Evolutionary conservation across 2,329 filamentous ascomycete genomes (phyloP).

Genomic region (Diplodia mutila): DNA sequence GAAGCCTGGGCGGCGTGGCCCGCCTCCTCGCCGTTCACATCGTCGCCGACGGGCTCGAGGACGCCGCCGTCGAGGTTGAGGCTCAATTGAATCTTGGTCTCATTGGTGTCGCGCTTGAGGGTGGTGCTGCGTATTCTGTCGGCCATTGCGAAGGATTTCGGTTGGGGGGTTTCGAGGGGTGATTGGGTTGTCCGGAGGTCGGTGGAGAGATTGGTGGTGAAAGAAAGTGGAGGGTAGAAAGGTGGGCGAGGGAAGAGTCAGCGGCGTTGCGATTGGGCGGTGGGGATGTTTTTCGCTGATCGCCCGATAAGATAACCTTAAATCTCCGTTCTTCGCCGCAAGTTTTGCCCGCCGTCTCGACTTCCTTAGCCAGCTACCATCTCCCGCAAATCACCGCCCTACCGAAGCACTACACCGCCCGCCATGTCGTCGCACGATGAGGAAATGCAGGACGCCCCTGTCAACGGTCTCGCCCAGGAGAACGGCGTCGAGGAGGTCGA

Average conservation of each 20-base stretch:
- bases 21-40: constrained; percentile 39
- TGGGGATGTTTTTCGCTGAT: constrained; percentile 20
- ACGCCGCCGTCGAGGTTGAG: constrained; percentile 91
- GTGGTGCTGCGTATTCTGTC: constrained; percentile 67
- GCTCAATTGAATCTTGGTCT: constrained; percentile 93
- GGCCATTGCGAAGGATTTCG: constrained; percentile 24
- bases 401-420: constrained; percentile 26
- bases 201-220: neutral
- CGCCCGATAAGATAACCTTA: constrained; percentile 28
- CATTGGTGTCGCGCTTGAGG: constrained; percentile 89
- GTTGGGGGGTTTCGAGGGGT: neutral
- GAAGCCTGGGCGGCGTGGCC: constrained; percentile 84
- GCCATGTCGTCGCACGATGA: constrained; percentile 31
- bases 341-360: constrained; percentile 18
- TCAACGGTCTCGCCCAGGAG: constrained; percentile 48
- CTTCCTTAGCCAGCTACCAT: constrained; percentile 30
- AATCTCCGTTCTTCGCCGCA: constrained; percentile 29
- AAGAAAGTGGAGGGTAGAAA: neutral
- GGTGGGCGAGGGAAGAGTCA: neutral
- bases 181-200: neutral
- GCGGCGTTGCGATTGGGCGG: constrained; percentile 29
- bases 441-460: constrained; percentile 42
- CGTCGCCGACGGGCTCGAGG: constrained; percentile 36
- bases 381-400: constrained; percentile 17
- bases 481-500: constrained; percentile 48